These are phyloP conservation scores for Thermothelomyces thermophilus DNA, from an alignment of 2,329 filamentous ascomycete genomes.

Conservation along the genomic window DNA sequence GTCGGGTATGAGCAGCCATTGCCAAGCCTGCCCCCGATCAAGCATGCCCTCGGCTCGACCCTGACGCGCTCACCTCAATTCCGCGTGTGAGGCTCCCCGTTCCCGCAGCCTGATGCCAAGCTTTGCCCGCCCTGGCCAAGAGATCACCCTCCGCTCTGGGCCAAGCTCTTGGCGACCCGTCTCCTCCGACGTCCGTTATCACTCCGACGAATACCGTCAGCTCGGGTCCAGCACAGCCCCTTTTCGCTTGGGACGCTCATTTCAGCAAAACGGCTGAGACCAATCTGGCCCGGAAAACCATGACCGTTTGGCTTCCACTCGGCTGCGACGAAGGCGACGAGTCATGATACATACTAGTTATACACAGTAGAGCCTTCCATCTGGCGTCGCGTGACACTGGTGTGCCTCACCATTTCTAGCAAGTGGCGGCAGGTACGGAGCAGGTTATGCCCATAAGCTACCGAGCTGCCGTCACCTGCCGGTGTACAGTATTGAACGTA, in stretches of 20 bases:
- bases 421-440: too few relatives aligned
- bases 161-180: constrained; percentile 24
- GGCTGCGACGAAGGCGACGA: too few relatives aligned
- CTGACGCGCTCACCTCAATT: too few relatives aligned
- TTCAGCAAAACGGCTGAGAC: constrained; percentile 2
- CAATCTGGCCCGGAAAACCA: constrained; percentile 4
- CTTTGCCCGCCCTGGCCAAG: constrained; percentile 19
- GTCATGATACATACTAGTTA: not conserved
- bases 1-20: not conserved
- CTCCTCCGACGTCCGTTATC: constrained; percentile 14
- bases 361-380: not conserved
- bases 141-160: constrained; percentile 23
- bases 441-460: too few relatives aligned
- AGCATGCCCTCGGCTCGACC: not conserved
- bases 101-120: constrained; percentile 14
- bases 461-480: too few relatives aligned
- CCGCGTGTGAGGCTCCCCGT: not conserved
- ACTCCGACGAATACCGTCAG: constrained; percentile 14
- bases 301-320: not conserved
- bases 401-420: too few relatives aligned
- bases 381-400: too few relatives aligned
- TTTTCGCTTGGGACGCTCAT: constrained; percentile 10
- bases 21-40: not conserved
- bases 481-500: too few relatives aligned
- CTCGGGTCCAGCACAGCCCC: constrained; percentile 14